Evolutionary conservation across 2,329 filamentous ascomycete species (phyloP).

Genomic region (Pestalotiopsis fici): DNA sequence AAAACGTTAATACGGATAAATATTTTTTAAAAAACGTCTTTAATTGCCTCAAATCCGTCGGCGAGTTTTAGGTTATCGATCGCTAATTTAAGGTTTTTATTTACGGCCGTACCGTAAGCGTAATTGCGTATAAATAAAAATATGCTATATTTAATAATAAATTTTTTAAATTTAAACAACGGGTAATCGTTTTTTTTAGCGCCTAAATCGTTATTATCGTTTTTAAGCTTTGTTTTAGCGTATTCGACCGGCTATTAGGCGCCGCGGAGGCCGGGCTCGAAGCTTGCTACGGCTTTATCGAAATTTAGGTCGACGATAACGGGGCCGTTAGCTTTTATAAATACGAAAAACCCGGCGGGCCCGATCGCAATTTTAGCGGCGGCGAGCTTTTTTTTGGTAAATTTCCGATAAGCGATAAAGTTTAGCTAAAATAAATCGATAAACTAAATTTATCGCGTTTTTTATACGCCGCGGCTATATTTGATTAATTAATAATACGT

Average conservation of each 20-base stretch:
- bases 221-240: background rate
- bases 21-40: background rate
- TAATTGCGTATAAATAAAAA: background rate
- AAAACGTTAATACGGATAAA: background rate
- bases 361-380: background rate
- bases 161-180: background rate
- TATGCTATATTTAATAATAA: background rate
- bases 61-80: background rate
- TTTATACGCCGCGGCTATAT: background rate
- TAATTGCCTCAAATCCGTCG: background rate
- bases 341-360: background rate
- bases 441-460: background rate
- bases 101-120: background rate
- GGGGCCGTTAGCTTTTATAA: background rate
- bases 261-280: background rate
- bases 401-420: background rate
- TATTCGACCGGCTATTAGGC: background rate
- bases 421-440: background rate
- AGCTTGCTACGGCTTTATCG: background rate
- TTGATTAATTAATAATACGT: background rate
- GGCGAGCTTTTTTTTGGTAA: background rate
- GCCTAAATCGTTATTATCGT: background rate
- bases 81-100: background rate
- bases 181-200: background rate
- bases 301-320: background rate